Evolutionary conservation across 441 rosid genomes (phyloP).

Genomic region (Monsonia emarginata): DNA sequence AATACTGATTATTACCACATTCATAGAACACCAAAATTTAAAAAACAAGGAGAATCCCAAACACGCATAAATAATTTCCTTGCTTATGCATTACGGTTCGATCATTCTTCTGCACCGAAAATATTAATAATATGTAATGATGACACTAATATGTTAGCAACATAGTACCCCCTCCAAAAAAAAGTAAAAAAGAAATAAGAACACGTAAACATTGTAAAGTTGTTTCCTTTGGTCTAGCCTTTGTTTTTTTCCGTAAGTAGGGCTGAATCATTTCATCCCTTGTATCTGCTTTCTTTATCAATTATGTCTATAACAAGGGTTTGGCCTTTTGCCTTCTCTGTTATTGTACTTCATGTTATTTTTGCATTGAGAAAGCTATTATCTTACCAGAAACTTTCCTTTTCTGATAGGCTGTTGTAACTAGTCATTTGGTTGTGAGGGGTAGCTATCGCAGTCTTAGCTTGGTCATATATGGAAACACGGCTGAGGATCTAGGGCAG

Average conservation of each 20-base stretch:
- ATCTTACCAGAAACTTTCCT: background rate
- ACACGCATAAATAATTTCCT: too few species aligned
- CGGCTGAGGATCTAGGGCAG: slow-evolving; percentile 95
- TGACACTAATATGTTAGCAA: background rate
- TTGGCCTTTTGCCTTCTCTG: background rate
- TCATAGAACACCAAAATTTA: too few species aligned
- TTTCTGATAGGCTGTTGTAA: slow-evolving; percentile 81
- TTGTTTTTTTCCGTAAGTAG: background rate
- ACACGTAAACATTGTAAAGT: background rate
- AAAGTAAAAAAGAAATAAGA: background rate
- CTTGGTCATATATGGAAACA: slow-evolving; percentile 83
- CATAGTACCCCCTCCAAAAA: background rate
- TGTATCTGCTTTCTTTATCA: background rate
- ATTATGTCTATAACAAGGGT: background rate
- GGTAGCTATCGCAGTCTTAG: slow-evolving; percentile 93
- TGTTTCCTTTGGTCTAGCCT: background rate
- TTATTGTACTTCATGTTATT: background rate
- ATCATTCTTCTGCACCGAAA: background rate
- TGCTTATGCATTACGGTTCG: too few species aligned
- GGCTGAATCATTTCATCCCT: background rate
- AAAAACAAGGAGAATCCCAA: too few species aligned
- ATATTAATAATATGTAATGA: background rate
- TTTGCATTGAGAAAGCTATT: slow-evolving; percentile 12
- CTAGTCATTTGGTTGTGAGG: slow-evolving; percentile 88
- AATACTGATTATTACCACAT: too few species aligned